Conservation (phyloP, 2,329 filamentous ascomycete species). For the Colletotrichum gigasporum region DNA sequence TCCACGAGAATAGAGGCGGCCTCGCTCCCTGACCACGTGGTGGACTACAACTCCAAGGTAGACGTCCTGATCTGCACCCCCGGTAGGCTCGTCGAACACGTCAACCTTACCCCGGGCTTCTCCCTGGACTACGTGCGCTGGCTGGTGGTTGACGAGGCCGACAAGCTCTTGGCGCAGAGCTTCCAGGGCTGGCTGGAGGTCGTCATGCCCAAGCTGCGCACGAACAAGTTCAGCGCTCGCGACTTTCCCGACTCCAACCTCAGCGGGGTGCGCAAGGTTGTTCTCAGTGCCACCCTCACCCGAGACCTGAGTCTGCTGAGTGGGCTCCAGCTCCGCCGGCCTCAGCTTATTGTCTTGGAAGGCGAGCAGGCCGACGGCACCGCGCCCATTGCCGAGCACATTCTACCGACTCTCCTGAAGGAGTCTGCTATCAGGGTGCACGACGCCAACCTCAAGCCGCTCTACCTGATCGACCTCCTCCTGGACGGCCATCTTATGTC, state of each 20-base stretch:
- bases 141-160: conserved; percentile 93
- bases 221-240: conserved; percentile 57
- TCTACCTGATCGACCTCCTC: conserved; percentile 85
- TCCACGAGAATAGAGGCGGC: conserved; percentile 33
- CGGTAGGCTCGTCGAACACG: conserved; percentile 89
- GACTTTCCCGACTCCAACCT: conserved; percentile 63
- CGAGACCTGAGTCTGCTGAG: conserved; percentile 83
- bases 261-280: conserved; percentile 76
- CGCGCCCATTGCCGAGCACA: conserved; percentile 57
- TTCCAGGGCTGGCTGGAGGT: conserved; percentile 90
- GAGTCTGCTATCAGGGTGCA: conserved; percentile 76
- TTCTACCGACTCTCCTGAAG: conserved; percentile 69
- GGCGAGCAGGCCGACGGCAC: conserved; percentile 48
- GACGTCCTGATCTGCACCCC: conserved; percentile 93
- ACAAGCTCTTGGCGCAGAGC: conserved; percentile 88
- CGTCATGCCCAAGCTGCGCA: conserved; percentile 70
- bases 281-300: conserved; percentile 93
- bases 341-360: conserved; percentile 80
- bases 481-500: conserved; percentile 59
- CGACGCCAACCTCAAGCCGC: conserved; percentile 77
- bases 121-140: conserved; percentile 81
- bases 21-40: conserved; percentile 69
- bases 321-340: conserved; percentile 76
- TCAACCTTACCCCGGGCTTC: conserved; percentile 86
- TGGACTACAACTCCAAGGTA: conserved; percentile 74